Conservation (phyloP, 1,284 basidiomycete species). For the Leccinum fallax region DNA sequence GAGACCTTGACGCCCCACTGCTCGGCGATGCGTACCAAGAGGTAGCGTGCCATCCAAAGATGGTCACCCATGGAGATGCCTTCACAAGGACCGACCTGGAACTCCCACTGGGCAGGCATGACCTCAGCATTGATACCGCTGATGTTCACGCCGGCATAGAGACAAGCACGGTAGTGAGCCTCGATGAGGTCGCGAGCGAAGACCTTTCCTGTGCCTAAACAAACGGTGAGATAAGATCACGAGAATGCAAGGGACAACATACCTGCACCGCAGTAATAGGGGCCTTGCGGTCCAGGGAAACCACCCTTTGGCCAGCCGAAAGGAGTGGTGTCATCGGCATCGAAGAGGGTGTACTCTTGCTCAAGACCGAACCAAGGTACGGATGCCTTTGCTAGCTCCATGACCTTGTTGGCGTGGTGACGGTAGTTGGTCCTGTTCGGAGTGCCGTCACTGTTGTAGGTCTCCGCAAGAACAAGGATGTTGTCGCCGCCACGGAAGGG, state of each 20-base stretch:
- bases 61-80: slow-evolving; percentile 99
- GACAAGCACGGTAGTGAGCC: slow-evolving; percentile 97
- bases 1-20: slow-evolving; percentile 98
- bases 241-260: slow-evolving; percentile 15
- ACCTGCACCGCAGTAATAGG: slow-evolving; percentile 99
- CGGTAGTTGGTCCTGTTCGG: slow-evolving; percentile 98
- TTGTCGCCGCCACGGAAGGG: slow-evolving; percentile 99
- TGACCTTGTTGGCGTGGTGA: slow-evolving; percentile 87
- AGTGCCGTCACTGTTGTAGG: slow-evolving; percentile 98
- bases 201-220: slow-evolving; percentile 88
- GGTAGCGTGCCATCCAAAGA: slow-evolving; percentile 95
- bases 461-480: slow-evolving; percentile 95
- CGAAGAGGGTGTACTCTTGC: slow-evolving; percentile 99
- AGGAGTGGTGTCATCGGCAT: slow-evolving; percentile 85
- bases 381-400: slow-evolving; percentile 84
- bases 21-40: slow-evolving; percentile 92
- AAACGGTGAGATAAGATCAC: slow-evolving; percentile 17
- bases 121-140: slow-evolving; percentile 99
- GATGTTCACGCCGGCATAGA: slow-evolving; percentile 97
- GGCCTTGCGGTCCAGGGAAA: slow-evolving; percentile 99
- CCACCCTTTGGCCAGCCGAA: slow-evolving; percentile 98
- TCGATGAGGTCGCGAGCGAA: slow-evolving; percentile 99
- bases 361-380: slow-evolving; percentile 98
- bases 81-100: slow-evolving; percentile 98
- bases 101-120: slow-evolving; percentile 99